phyloP scores from a whole-genome alignment of 495 filamentous ascomycete genomes.

The Xylaria bambusicola region DNA sequence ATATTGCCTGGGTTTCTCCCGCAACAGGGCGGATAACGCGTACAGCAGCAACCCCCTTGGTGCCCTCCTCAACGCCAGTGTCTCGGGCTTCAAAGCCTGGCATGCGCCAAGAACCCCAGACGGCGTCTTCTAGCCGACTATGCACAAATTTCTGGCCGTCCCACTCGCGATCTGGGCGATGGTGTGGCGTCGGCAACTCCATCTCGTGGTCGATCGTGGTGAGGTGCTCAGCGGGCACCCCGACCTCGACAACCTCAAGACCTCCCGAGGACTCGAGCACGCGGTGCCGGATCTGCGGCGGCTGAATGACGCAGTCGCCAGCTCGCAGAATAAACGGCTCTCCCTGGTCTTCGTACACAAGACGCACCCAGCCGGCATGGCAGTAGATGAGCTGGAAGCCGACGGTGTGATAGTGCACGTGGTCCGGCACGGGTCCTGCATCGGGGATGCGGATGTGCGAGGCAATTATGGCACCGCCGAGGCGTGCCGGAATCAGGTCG shows the following conservation, averaged over 20 bases:
- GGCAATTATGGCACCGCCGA: constrained; percentile 15
- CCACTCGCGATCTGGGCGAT: constrained; percentile 15
- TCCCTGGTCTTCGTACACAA: constrained; percentile 17
- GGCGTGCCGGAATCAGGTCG: constrained; percentile 12
- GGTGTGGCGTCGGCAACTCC: constrained; percentile 10
- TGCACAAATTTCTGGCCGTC: constrained; percentile 14
- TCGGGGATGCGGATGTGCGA: constrained; percentile 18
- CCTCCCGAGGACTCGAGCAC: constrained; percentile 9
- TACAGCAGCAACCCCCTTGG: constrained; percentile 14
- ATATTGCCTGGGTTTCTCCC: not conserved
- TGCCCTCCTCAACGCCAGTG: constrained; percentile 10
- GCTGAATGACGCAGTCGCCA: constrained; percentile 14
- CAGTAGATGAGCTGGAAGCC: constrained; percentile 19
- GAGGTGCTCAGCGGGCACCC: constrained; percentile 13
- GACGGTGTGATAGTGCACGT: constrained; percentile 11
- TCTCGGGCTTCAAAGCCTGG: constrained; percentile 17
- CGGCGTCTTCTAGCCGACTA: constrained; percentile 7
- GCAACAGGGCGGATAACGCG: constrained; percentile 6
- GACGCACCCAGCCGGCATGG: constrained; percentile 17
- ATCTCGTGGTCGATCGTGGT: constrained; percentile 14
- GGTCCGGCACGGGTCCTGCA: constrained; percentile 14
- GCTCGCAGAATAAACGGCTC: constrained; percentile 14
- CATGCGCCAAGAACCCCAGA: constrained; percentile 12
- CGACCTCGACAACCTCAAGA: constrained; percentile 15
- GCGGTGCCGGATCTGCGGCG: constrained; percentile 15